A percentile compares a stretch with the other conserved stretches of the same genome.
Conservation (phyloP, 2,329 filamentous ascomycete species). For the Chaetomiaceae sp. region DNA sequence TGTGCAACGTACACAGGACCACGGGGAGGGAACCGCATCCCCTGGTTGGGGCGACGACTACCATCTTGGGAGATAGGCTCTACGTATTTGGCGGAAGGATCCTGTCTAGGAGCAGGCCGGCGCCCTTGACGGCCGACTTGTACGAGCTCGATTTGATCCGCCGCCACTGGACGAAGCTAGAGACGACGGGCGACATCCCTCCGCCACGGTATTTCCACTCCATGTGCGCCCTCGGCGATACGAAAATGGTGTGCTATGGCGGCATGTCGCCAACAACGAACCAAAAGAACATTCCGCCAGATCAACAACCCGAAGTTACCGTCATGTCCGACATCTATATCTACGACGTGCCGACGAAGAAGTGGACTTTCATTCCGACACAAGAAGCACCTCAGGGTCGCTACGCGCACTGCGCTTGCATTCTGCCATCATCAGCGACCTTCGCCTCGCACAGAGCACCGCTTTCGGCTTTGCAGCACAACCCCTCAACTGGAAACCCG, state of each 20-base stretch:
- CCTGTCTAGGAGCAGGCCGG: conserved; percentile 73
- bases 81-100: conserved; percentile 94
- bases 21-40: conserved; percentile 88
- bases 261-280: conserved; percentile 82
- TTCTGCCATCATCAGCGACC: conserved; percentile 78
- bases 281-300: conserved; percentile 44
- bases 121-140: conserved; percentile 77
- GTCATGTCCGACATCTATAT: conserved; percentile 99
- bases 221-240: conserved; percentile 86
- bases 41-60: conserved; percentile 90
- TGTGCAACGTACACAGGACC: conserved; percentile 73
- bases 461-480: conserved; percentile 81
- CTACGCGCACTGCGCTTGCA: conserved; percentile 93
- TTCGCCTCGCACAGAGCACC: conserved; percentile 83
- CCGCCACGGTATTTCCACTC: conserved; percentile 96
- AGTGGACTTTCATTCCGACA: conserved; percentile 79
- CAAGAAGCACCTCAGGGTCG: conserved; percentile 83
- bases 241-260: conserved; percentile 94
- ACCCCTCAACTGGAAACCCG: conserved; percentile 72
- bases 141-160: conserved; percentile 90
- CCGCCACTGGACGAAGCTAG: conserved; percentile 88
- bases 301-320: conserved; percentile 76
- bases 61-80: conserved; percentile 87
- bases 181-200: conserved; percentile 77
- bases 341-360: conserved; percentile 75